A percentile compares a stretch with the other conserved stretches of the same genome.
Conservation (phyloP, 208 protist species). For the Trypanosoma grayi region DNA sequence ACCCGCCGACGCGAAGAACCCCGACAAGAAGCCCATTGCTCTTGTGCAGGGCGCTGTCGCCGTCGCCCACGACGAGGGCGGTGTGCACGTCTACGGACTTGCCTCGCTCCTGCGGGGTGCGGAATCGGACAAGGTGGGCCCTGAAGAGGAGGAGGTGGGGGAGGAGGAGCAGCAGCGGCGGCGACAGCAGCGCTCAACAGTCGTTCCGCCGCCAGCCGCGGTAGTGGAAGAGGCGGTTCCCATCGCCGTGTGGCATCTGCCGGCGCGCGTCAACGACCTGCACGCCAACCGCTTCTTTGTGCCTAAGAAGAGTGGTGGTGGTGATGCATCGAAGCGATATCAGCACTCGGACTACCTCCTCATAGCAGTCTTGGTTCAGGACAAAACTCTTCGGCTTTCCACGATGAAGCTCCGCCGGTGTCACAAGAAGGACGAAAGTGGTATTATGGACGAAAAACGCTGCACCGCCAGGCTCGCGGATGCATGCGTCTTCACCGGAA, state of each 20-base stretch:
- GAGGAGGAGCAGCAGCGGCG: constrained; percentile 4
- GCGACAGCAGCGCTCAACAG: background rate
- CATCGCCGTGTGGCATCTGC: constrained; percentile 56
- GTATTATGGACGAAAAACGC: background rate
- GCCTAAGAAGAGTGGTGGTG: constrained; percentile 20
- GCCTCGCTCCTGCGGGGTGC: constrained; percentile 29
- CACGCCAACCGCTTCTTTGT: constrained; percentile 62
- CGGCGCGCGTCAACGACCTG: constrained; percentile 74
- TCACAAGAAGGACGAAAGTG: background rate
- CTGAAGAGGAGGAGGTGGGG: background rate
- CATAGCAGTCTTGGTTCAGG: constrained; percentile 55
- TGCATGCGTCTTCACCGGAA: constrained; percentile 34
- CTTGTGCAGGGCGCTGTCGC: constrained; percentile 50
- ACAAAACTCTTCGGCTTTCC: constrained; percentile 72
- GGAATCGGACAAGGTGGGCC: background rate
- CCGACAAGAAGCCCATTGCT: constrained; percentile 86
- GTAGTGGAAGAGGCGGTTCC: constrained; percentile 26
- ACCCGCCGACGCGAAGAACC: constrained; percentile 58
- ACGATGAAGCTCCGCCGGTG: constrained; percentile 40
- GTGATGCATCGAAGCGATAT: background rate
- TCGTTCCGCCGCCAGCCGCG: background rate
- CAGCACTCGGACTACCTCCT: constrained; percentile 45
- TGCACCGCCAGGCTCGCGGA: constrained; percentile 15
- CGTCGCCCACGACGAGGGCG: constrained; percentile 75
- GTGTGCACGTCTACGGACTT: constrained; percentile 51